Evolutionary conservation across 2,329 filamentous ascomycete species (phyloP).

Genomic region (Diaporthe vexans): DNA sequence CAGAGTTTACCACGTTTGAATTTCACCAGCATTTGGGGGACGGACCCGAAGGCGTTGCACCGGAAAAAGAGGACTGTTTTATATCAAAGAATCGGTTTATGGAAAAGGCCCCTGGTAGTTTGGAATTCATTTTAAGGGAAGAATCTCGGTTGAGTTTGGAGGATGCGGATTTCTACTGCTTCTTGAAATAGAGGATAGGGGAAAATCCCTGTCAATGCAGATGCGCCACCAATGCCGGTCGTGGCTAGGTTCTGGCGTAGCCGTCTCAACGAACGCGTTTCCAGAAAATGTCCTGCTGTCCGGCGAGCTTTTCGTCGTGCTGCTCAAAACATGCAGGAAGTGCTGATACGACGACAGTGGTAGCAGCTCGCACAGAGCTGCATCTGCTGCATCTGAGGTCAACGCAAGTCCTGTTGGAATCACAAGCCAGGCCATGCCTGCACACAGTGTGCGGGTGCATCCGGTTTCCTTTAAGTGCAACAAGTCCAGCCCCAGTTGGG

Average conservation of each 20-base stretch:
- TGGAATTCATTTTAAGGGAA: not conserved
- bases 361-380: not conserved
- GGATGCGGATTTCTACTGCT: not conserved
- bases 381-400: not conserved
- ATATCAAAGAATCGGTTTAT: conserved; percentile 9
- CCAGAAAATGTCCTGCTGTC: not conserved
- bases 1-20: conserved; percentile 8
- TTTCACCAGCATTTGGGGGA: conserved; percentile 25
- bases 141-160: not conserved
- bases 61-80: conserved; percentile 17
- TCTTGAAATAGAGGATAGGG: not conserved
- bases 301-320: not conserved
- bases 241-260: conserved; percentile 3
- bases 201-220: conserved; percentile 11
- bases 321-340: not conserved
- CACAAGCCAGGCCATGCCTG: no score
- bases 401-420: not conserved
- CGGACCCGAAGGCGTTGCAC: conserved; percentile 22
- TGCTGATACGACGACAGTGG: not conserved
- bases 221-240: not conserved
- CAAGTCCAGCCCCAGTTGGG: not conserved
- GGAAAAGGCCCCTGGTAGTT: conserved; percentile 4
- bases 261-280: not conserved
- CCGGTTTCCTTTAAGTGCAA: no score
- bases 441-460: no score